Conservation (phyloP, 176 grass and related monocot species). For the Tillandsia fasciculata region DNA sequence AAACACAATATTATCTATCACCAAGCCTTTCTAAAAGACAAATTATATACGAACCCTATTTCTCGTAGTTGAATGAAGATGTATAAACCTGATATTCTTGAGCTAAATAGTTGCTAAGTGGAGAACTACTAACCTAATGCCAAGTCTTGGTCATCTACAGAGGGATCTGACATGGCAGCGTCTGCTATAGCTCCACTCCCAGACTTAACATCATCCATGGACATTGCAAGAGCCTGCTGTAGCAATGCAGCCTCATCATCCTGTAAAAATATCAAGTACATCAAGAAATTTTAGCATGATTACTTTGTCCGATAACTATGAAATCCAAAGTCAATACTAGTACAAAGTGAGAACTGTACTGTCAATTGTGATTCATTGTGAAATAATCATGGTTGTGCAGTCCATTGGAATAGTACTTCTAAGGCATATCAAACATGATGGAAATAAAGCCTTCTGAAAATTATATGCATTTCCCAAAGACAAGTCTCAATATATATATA, state of each 20-base stretch:
- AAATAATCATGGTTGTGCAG: too few species aligned
- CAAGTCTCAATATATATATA: too few species aligned
- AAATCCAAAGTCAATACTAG: background rate
- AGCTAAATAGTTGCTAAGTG: background rate
- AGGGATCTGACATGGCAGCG: constrained; percentile 54
- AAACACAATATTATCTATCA: too few species aligned
- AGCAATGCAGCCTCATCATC: constrained; percentile 66
- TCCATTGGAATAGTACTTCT: too few species aligned
- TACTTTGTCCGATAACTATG: background rate
- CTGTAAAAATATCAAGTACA: constrained; percentile 33
- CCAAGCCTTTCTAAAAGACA: too few species aligned
- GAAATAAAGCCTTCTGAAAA: too few species aligned
- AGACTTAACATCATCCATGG: constrained; percentile 59
- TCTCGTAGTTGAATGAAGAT: background rate
- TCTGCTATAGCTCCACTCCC: constrained; percentile 35
- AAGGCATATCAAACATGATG: too few species aligned
- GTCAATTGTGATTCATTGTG: too few species aligned
- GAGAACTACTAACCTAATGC: constrained; percentile 48
- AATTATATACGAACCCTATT: too few species aligned
- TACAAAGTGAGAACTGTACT: too few species aligned
- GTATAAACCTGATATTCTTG: background rate
- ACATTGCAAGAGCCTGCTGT: constrained; percentile 88
- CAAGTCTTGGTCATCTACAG: constrained; percentile 65
- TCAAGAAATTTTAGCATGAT: constrained; percentile 3
- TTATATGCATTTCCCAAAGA: too few species aligned